Evolutionary conservation across 2,329 filamentous ascomycete species (phyloP).

Genomic region (Colletotrichum tofieldiae): DNA sequence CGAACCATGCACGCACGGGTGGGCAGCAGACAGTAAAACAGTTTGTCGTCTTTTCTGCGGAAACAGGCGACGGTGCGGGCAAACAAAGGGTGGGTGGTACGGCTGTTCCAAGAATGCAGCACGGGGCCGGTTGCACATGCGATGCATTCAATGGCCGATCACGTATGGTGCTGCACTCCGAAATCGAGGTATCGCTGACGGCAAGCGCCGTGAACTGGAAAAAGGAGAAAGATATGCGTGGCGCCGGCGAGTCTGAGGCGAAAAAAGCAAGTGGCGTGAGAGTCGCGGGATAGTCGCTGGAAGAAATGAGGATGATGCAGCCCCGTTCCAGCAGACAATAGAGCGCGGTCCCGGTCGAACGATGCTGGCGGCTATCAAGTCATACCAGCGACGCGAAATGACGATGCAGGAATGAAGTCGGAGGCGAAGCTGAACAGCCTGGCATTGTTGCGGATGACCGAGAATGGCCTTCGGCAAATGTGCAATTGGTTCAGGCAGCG

Average conservation of each 20-base stretch:
- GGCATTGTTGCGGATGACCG: neutral
- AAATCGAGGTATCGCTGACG: neutral
- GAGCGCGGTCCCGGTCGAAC: neutral
- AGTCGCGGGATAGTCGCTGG: slow-evolving; percentile 5
- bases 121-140: neutral
- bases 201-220: neutral
- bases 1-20: slow-evolving; percentile 7
- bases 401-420: slow-evolving; percentile 7
- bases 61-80: neutral
- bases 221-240: neutral
- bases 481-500: neutral
- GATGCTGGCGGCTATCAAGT: neutral
- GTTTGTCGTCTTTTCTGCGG: slow-evolving; percentile 12
- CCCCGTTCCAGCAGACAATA: slow-evolving; percentile 22
- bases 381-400: neutral
- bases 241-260: slow-evolving; percentile 1
- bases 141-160: slow-evolving; percentile 9
- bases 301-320: slow-evolving; percentile 38
- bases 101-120: slow-evolving; percentile 16
- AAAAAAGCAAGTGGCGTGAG: slow-evolving; percentile 23
- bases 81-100: neutral
- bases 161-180: neutral
- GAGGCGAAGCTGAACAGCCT: neutral
- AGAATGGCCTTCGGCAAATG: neutral
- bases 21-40: slow-evolving; percentile 21